phyloP scores from a whole-genome alignment of 208 protist species.

The Trypanosomatidae sp. region DNA sequence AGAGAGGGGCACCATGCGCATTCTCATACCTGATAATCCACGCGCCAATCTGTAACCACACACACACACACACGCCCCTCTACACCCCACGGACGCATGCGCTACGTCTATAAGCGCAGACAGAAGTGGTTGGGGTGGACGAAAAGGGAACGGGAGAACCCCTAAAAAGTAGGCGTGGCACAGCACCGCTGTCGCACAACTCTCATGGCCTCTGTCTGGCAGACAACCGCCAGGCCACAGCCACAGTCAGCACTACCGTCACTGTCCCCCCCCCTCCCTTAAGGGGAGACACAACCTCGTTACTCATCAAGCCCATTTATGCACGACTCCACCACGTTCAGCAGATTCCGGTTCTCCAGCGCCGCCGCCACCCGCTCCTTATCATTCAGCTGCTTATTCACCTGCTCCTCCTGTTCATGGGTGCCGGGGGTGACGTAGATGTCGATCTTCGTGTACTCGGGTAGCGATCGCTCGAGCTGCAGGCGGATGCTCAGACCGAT shows the following conservation, averaged over 20 bases:
- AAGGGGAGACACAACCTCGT: background rate
- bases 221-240: background rate
- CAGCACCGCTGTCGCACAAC: background rate
- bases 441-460: slow-evolving; percentile 94
- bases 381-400: slow-evolving; percentile 99
- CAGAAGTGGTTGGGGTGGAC: background rate
- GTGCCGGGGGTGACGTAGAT: slow-evolving; percentile 92
- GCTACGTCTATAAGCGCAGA: background rate
- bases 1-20: too few species aligned
- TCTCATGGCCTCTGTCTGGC: background rate
- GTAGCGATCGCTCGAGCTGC: slow-evolving; percentile 95
- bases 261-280: background rate
- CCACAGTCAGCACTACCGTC: background rate
- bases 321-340: slow-evolving; percentile 86
- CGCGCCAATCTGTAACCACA: background rate
- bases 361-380: slow-evolving; percentile 99
- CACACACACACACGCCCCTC: background rate
- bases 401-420: slow-evolving; percentile 94
- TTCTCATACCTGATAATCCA: background rate
- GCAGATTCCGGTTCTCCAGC: slow-evolving; percentile 94
- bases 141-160: background rate
- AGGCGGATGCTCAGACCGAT: slow-evolving; percentile 98
- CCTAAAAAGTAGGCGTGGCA: background rate
- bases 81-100: background rate
- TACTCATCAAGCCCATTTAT: slow-evolving; percentile 68